These are phyloP conservation scores for Penicillium sclerotigenum DNA, from an alignment of 2,329 filamentous ascomycete species.

Conservation along the genomic window DNA sequence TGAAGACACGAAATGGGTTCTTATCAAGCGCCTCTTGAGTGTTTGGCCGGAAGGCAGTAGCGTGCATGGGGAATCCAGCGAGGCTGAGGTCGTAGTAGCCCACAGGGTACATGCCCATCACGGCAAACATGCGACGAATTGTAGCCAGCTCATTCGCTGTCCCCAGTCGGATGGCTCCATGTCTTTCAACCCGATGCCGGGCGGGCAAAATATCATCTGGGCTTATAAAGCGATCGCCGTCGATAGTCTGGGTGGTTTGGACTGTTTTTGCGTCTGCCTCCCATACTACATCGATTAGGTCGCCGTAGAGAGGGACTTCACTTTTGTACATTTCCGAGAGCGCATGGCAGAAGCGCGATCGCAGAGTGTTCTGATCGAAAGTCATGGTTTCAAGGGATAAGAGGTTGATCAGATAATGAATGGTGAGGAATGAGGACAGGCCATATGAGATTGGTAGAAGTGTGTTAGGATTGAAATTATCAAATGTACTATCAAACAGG, in stretches of 20 bases:
- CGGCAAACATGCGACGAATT: neutral
- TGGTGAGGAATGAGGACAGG: neutral
- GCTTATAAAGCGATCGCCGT: slow-evolving; percentile 6
- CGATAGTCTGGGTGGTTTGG: slow-evolving; percentile 7
- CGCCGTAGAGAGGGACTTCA: neutral
- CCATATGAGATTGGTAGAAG: neutral
- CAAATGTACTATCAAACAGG: neutral
- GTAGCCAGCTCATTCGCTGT: neutral
- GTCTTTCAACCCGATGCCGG: neutral
- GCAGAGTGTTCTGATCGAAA: neutral
- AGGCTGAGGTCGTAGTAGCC: neutral
- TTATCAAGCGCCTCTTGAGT: slow-evolving; percentile 32
- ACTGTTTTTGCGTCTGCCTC: neutral
- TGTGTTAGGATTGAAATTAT: neutral
- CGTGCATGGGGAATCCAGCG: neutral
- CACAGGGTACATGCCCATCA: neutral
- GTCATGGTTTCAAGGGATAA: neutral
- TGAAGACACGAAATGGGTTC: slow-evolving; percentile 49
- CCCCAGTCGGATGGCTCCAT: neutral
- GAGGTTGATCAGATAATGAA: neutral
- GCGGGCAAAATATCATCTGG: slow-evolving; percentile 21
- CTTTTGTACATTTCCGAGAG: neutral
- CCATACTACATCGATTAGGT: neutral
- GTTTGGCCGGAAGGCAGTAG: slow-evolving; percentile 43
- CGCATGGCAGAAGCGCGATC: neutral